Base-by-base conservation (phyloP, 1,284 basidiomycete genomes). In the Sporisorium reilianum region DNA sequence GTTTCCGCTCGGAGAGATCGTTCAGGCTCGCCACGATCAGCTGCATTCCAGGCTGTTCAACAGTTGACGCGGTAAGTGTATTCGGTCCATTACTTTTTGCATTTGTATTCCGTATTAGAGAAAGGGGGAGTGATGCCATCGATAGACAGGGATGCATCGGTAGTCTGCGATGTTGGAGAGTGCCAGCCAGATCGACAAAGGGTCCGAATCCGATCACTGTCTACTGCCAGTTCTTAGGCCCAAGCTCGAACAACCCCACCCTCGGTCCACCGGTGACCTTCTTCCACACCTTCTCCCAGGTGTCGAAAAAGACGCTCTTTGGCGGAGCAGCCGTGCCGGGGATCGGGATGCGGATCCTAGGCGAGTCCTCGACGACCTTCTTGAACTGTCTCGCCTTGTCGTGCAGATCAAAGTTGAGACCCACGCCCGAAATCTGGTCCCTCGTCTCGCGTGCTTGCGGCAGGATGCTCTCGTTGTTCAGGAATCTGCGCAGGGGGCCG, bases 21-120 rank as follows among this genome's bases (percentile, higher is more conserved):
- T 98, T 20, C 90, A 92, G 44, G 89, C 90, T 30, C 87, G 96
- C 68, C 96, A 99, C 85, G 96, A 98, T 86, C 87, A 95, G 79
- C 92, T 97, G 84, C 96, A 98, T 86, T 95, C 94, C 38, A 88
- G 95, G 54, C 93, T 99, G 75, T 99, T 99, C 88, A 99, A 99
- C 85, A 85, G 85, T 45, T 86, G 48, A 64, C 9, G 2, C 36
- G 36, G 36, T 18, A 2, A 18, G 36, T n/a, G 36, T n/a, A 9
- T 3, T 38, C 36, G 8, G n/a, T 38, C 36, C 36, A n/a, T 38
- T 38, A 38, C n/a, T n/a, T n/a, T n/a, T n/a, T n/a, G n/a, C 36
- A 5, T n/a, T 38, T 38, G 18, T 38, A 38, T 38, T 38, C 36
- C 36, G 18, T 5, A 38, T 38, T 38, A 38, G 36, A 38, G 36